Evolutionary conservation across 306 rosid genomes (phyloP), one percentile per base, ranked within the genome.

Genomic region (Cajanus cajan): DNA sequence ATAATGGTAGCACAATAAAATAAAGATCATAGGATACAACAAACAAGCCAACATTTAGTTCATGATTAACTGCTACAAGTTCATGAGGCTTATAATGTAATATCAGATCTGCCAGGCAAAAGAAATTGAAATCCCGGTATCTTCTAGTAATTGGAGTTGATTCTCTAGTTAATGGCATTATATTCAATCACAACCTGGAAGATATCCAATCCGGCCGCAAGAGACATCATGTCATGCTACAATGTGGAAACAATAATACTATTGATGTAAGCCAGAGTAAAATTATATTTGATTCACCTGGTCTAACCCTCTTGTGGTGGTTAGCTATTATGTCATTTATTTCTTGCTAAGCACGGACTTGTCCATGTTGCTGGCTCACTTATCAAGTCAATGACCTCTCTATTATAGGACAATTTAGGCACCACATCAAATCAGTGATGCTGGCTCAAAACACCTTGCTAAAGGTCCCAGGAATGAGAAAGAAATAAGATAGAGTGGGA

Each of bases 141-240:
- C 4, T 48, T 64, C 59, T 34, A 47, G 47, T 71, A 74, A 41
- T 68, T 40, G 66, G 12, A 58, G 74, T 74, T 73, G 25, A 71
- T 36, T 74, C 36, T 83, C 22, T 0, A 36, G 68, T 73, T 75
- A 45, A 48, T 83, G 66, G 48, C 62, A 25, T 58, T 67, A 47
- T 48, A 61, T 73, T 64, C 59, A 52, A 74, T 63, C 34, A 68
- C 55, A 74, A 79, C 70, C 31, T 50, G 8, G 54, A 68, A 70
- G 51, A 24, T 78, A 50, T 66, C 77, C 66, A 47, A 22, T 55
- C 39, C 36, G 34, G 51, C 28, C 47, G 40, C 59, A 74, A 31
- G 21, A 58, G 34, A 48, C 65, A 21, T 22, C 59, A 31, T 47
- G 52, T 33, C 67, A 52, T 62, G 73, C 51, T 62, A 61, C 62